These are phyloP conservation scores for Ehretia macrophylla DNA, from an alignment of 257 asterid species.

Conservation along the genomic window DNA sequence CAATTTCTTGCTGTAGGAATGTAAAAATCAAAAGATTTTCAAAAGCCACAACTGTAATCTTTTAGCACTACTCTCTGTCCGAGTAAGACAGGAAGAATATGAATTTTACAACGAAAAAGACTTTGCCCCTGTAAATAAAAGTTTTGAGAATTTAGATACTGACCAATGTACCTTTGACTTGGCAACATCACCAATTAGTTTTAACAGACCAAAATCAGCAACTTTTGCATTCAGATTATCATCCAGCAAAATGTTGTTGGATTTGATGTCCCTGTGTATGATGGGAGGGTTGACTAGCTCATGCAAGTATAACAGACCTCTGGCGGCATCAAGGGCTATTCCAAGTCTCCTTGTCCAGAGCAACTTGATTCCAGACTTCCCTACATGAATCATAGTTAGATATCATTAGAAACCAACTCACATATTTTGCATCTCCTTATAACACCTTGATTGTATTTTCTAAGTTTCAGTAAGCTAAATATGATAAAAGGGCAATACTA, in stretches of 20 bases:
- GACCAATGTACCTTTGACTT: slow-evolving; percentile 94
- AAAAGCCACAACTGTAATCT: too few species aligned
- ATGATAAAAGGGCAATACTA: too few species aligned
- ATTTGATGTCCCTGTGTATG: slow-evolving; percentile 81
- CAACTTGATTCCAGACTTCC: slow-evolving; percentile 46
- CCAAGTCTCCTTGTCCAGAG: slow-evolving; percentile 66
- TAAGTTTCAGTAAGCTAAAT: too few species aligned
- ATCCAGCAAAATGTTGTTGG: slow-evolving; percentile 75
- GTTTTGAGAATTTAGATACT: slow-evolving; percentile 16
- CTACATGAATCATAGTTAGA: slow-evolving; percentile 22
- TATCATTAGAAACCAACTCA: neutral
- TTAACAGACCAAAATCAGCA: slow-evolving; percentile 88
- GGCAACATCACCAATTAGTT: slow-evolving; percentile 76
- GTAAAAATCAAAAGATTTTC: too few species aligned
- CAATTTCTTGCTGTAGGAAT: too few species aligned
- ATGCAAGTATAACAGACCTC: slow-evolving; percentile 75
- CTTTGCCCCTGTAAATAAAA: neutral
- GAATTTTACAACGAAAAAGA: neutral
- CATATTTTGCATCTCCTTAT: neutral
- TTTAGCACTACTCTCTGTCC: too few species aligned
- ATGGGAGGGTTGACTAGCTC: slow-evolving; percentile 93
- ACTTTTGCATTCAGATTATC: slow-evolving; percentile 68
- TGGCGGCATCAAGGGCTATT: slow-evolving; percentile 76
- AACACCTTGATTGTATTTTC: neutral
- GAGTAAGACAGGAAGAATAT: too few species aligned